A percentile compares a stretch with the other conserved stretches of the same genome.
Evolutionary conservation across 495 filamentous ascomycete species (phyloP).

Genomic region (Cercophora newfieldiana): DNA sequence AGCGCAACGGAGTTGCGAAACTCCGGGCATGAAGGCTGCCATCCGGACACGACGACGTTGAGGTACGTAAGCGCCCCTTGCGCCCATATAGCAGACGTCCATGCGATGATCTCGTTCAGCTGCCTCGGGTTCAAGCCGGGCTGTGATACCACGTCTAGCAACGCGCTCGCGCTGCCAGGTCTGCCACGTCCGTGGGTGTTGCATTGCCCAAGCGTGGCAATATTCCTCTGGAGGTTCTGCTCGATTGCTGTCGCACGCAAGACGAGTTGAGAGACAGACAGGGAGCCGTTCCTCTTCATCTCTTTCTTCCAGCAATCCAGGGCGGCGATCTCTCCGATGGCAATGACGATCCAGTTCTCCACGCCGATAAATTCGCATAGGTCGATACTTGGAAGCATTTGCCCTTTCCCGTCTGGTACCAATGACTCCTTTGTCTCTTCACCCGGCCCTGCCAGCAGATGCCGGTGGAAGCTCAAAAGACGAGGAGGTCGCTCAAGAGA

Average conservation of each 20-base stretch:
- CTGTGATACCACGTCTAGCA: neutral
- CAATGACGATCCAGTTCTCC: constrained; percentile 49
- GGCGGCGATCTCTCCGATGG: constrained; percentile 48
- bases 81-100: constrained; percentile 45
- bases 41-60: constrained; percentile 52
- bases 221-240: constrained; percentile 29
- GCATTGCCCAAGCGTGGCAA: constrained; percentile 20
- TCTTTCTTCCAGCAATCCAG: constrained; percentile 55
- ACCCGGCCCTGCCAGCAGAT: constrained; percentile 32
- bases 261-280: constrained; percentile 50
- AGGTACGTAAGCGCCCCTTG: constrained; percentile 52
- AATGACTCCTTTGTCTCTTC: constrained; percentile 19
- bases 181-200: neutral
- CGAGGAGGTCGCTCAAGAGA: constrained; percentile 41
- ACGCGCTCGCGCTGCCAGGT: neutral
- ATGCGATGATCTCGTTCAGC: constrained; percentile 1
- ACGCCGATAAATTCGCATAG: constrained; percentile 45
- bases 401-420: constrained; percentile 21
- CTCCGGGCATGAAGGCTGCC: constrained; percentile 48
- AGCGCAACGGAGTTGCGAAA: constrained; percentile 38
- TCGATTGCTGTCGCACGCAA: constrained; percentile 44
- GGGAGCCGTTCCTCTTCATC: constrained; percentile 39
- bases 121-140: no score
- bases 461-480: constrained; percentile 41
- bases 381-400: constrained; percentile 34